Evolutionary conservation across 805 yeast genomes (phyloP), one percentile per base, ranked within the genome.

Genomic region (Teunomyces kruisii): DNA sequence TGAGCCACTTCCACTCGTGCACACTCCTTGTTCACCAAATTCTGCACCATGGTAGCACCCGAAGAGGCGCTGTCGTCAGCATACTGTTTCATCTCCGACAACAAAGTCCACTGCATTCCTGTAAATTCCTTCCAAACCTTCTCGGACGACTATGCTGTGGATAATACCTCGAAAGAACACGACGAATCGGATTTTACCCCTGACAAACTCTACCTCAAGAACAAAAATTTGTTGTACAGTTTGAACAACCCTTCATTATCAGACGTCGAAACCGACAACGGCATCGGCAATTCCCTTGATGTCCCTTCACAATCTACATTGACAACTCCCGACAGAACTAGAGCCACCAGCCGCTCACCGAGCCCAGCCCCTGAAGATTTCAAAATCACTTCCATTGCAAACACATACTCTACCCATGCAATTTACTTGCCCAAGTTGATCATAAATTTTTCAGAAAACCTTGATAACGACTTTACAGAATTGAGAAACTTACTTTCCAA

Each of bases 371-470:
- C 38, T 5, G 42, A 31, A 28, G 40, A 44, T n/a, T 12, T 27
- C 26, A 24, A 42, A 9, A 26, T 42, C 29, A 29, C 44, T 30
- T 33, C 56, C 15, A 53, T 58, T 4, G 35, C 58, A 10, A 45
- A 53, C 36, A 53, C 55, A 35, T 72, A 74, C 47, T 60, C 71
- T 9, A 65, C 81, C 3, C 80, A 75, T 50, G 75, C 83, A 0
- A 59, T 78, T 9, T 79, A 76, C 52, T 60, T 79, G 19, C 81
- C 83, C 1, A 68, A 70, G 42, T 62, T 65, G 42, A 60, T 61
- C 38, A 64, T 79, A 12, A 64, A 67, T 43, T 62, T 76, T 32
- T 62, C 72, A 4, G 62, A 59, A n/a, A 62, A 65, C 45, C 51
- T 65, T 38, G 51, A 53, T n/a, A 62, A 63, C 31, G 64, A 67